Percentiles rank a stretch among this genome's conserved stretches.
These are phyloP conservation scores for Globisporangium barbulae DNA, from an alignment of 352 stramenopile species.

Conservation along the genomic window DNA sequence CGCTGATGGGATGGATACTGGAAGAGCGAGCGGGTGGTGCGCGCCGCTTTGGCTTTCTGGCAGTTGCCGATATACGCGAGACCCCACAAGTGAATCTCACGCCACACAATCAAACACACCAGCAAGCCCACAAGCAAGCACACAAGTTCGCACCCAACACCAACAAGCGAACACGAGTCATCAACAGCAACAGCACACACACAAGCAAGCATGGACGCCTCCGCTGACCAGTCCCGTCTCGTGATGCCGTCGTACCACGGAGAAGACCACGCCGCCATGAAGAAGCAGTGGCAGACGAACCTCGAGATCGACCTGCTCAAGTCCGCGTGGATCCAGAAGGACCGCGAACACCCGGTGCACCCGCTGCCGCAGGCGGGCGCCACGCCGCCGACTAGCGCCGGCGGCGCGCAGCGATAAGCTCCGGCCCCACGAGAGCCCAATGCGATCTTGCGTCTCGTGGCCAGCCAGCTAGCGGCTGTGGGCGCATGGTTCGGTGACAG, in stretches of 20 bases:
- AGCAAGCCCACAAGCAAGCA: constrained; percentile 1
- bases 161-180: background rate
- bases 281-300: constrained; percentile 63
- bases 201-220: constrained; percentile 31
- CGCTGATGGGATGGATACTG: background rate
- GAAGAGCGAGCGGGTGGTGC: constrained; percentile 7
- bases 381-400: constrained; percentile 1
- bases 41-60: constrained; percentile 9
- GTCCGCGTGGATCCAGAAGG: constrained; percentile 58
- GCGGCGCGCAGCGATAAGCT: background rate
- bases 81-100: constrained; percentile 3
- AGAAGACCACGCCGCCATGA: constrained; percentile 46
- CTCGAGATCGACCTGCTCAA: constrained; percentile 64
- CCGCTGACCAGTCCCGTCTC: constrained; percentile 15
- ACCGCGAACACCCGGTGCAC: constrained; percentile 31
- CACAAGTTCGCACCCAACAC: background rate
- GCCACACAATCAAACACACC: background rate
- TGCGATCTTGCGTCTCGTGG: no score
- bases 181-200: background rate
- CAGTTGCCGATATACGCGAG: constrained; percentile 26
- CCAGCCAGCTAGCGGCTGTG: no score
- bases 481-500: no score
- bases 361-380: constrained; percentile 8
- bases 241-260: constrained; percentile 20
- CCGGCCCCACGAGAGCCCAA: background rate